Conservation (phyloP, 306 rosid genomes). For the Begonia loranthoides region DNA sequence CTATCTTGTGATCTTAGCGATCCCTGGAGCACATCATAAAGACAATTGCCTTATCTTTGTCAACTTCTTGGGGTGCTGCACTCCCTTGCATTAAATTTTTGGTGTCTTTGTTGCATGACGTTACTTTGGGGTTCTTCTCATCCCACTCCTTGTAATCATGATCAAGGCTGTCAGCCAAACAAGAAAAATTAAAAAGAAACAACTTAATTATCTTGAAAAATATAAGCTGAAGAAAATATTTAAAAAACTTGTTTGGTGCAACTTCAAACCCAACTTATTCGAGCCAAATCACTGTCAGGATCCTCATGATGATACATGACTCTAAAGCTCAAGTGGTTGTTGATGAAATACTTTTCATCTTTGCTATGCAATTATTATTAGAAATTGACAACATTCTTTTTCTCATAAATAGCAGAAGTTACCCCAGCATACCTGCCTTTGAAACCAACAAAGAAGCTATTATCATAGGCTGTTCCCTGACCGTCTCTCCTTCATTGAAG, state of each 20-base stretch:
- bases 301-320: slow-evolving; percentile 97
- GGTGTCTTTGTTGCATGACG: slow-evolving; percentile 89
- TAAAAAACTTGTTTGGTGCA: slow-evolving; percentile 75
- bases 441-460: slow-evolving; percentile 91
- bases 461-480: slow-evolving; percentile 82
- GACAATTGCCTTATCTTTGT: slow-evolving; percentile 51
- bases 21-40: too few species aligned
- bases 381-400: slow-evolving; percentile 3
- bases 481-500: slow-evolving; percentile 84
- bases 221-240: not conserved
- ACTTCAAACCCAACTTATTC: slow-evolving; percentile 98
- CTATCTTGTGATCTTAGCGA: too few species aligned
- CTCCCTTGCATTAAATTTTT: slow-evolving; percentile 75
- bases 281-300: slow-evolving; percentile 75
- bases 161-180: slow-evolving; percentile 43
- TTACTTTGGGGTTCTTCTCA: slow-evolving; percentile 63
- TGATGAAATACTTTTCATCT: slow-evolving; percentile 88
- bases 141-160: slow-evolving; percentile 87
- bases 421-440: slow-evolving; percentile 97
- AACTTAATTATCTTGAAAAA: too few species aligned
- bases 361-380: slow-evolving; percentile 47
- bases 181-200: not conserved
- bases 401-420: slow-evolving; percentile 20
- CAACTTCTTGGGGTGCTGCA: slow-evolving; percentile 90
- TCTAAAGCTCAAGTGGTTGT: slow-evolving; percentile 97